Evolutionary conservation across 2,329 filamentous ascomycete species (phyloP).

Genomic region (Fusarium pilosicola): DNA sequence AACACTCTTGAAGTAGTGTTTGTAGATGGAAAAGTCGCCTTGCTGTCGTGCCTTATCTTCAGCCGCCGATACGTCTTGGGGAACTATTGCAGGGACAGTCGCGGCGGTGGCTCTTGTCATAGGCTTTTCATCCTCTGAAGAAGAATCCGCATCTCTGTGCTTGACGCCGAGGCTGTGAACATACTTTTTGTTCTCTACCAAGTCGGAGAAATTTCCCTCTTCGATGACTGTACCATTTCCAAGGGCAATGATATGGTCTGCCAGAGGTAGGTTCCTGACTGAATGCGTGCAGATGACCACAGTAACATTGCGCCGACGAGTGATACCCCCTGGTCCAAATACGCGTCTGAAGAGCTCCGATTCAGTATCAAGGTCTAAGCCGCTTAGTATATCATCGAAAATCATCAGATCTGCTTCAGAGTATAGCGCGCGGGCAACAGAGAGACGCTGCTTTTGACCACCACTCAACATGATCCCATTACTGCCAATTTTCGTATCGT

Average conservation of each 20-base stretch:
- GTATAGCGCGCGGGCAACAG: constrained; percentile 58
- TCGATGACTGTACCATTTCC: constrained; percentile 54
- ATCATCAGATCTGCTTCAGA: constrained; percentile 52
- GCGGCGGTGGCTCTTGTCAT: neutral
- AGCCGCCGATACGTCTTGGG: neutral
- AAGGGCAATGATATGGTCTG: constrained; percentile 60
- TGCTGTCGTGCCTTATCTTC: constrained; percentile 44
- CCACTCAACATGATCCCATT: constrained; percentile 56
- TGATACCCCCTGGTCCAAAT: constrained; percentile 53
- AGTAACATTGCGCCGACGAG: constrained; percentile 51
- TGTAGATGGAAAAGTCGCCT: constrained; percentile 49
- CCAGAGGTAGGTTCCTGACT: constrained; percentile 46
- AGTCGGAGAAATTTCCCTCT: constrained; percentile 47
- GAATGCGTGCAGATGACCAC: constrained; percentile 54
- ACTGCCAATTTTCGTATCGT: constrained; percentile 53
- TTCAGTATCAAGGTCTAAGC: constrained; percentile 57
- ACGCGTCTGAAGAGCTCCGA: constrained; percentile 55
- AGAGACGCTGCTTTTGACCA: constrained; percentile 52
- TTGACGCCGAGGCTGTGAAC: constrained; percentile 52
- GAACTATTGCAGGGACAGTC: neutral
- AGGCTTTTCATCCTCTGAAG: neutral
- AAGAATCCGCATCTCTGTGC: constrained; percentile 6
- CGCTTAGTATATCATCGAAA: constrained; percentile 58
- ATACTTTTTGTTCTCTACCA: constrained; percentile 50
- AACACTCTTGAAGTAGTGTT: constrained; percentile 48